phyloP scores from a whole-genome alignment of 2,329 filamentous ascomycete species.

The Aspergillus pseudotamarii region DNA sequence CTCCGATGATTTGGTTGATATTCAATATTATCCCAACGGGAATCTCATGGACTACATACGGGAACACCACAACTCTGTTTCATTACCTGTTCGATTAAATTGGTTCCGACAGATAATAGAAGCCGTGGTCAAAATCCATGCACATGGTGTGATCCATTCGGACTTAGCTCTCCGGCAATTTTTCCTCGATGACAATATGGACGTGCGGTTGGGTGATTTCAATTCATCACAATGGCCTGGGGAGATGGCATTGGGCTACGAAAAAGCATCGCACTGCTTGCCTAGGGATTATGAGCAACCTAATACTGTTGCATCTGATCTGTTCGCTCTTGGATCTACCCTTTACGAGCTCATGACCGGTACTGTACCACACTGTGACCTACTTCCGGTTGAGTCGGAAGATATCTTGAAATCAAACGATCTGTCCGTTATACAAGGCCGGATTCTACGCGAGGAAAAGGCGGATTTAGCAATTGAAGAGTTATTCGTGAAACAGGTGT shows the following conservation, averaged over 20 bases:
- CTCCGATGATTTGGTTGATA: constrained; percentile 3
- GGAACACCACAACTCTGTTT: neutral
- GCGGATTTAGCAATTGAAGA: constrained; percentile 13
- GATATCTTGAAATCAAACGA: constrained; percentile 10
- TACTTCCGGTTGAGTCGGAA: constrained; percentile 6
- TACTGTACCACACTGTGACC: constrained; percentile 11
- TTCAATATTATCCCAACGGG: constrained; percentile 16
- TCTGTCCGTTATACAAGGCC: constrained; percentile 3
- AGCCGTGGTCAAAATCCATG: constrained; percentile 20
- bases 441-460: constrained; percentile 1
- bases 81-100: constrained; percentile 7
- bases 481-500: constrained; percentile 6
- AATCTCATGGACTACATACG: constrained; percentile 8
- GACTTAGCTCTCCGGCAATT: constrained; percentile 26
- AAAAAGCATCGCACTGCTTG: constrained; percentile 22
- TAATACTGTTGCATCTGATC: constrained; percentile 13
- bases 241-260: constrained; percentile 16
- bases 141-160: constrained; percentile 23
- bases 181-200: constrained; percentile 21
- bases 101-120: constrained; percentile 26
- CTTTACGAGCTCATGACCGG: constrained; percentile 17
- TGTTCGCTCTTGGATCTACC: constrained; percentile 21
- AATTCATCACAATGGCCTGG: constrained; percentile 17
- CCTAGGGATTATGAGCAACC: constrained; percentile 18
- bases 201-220: constrained; percentile 26